Evolutionary conservation across 169 alveolate genomes (phyloP), one percentile per base, ranked within the genome.

Genomic region (Babesia divergens): DNA sequence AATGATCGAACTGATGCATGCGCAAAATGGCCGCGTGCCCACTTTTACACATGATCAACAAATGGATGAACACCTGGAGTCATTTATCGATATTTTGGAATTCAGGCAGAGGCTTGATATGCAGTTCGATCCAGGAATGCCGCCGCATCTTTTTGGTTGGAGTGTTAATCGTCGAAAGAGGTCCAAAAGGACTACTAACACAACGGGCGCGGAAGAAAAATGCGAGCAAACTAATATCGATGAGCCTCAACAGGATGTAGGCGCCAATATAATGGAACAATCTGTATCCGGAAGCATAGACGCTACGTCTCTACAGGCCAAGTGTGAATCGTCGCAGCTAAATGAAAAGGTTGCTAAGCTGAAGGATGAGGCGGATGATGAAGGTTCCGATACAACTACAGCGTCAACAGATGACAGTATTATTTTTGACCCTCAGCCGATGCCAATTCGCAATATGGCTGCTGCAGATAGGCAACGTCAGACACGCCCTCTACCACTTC

Each of bases 51-150:
- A 74, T 9, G 86, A 83, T 28, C 59, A 54, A 11, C 89, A 86
- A 50, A 59, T 86, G 82, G 69, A 54, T 32, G 88, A 55, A 14
- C 58, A 76, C 20, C 68, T 86, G 34, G 74, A 46, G 34, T 49
- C 88, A 6, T 69, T 83, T 31, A 58, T 86, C 20, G 89, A 84
- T 6, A 44, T 86, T 32, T 42, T 86, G 64, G 92, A 86, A 42
- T 86, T 83, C 46, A 58, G 86, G 35, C 77, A 83, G 59, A 14
- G 74, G 9, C 60, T 86, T 9, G 92, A 86, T 49, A 77, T 72
- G 26, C 84, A 83, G 52, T 86, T 83, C 32, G 92, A 86, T 44
- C 92, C 92, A 16, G 92, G 92, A 1, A 84, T 86, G 83, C 92
- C 92, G 18, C 82, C 68, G 11, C 60, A 79, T 38, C 88, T 75